A percentile compares a stretch with the other conserved stretches of the same genome.
These are phyloP conservation scores for Boletus holoroseus DNA, from an alignment of 1,284 basidiomycete genomes.

Conservation along the genomic window DNA sequence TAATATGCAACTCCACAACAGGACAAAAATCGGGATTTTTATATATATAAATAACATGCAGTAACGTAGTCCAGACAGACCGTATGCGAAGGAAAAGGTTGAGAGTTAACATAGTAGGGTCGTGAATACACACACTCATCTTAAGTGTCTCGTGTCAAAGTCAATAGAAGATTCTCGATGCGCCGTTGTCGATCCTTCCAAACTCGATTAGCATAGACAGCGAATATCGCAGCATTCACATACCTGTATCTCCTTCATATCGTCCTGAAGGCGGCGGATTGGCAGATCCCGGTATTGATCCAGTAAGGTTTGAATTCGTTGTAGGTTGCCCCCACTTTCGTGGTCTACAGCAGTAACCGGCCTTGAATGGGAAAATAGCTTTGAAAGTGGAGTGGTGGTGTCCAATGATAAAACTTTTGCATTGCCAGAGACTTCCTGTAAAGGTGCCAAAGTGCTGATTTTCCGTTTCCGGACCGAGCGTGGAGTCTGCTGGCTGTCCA, in stretches of 20 bases:
- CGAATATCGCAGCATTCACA: conserved; percentile 13
- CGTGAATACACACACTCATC: conserved; percentile 12
- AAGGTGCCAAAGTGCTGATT: conserved; percentile 24
- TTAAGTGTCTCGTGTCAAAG: conserved; percentile 47
- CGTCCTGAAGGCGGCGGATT: conserved; percentile 59
- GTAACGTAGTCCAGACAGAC: background rate
- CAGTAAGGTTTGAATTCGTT: conserved; percentile 53
- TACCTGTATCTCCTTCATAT: conserved; percentile 77
- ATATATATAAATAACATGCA: background rate
- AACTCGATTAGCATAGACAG: conserved; percentile 2
- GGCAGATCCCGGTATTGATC: conserved; percentile 60
- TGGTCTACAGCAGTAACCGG: conserved; percentile 17
- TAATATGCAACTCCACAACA: background rate
- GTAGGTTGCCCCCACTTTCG: conserved; percentile 41
- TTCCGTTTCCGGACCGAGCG: conserved; percentile 26
- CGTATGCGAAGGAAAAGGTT: background rate
- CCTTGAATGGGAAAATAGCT: conserved; percentile 24
- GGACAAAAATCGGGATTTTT: background rate
- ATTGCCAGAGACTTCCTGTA: conserved; percentile 29
- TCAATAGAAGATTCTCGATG: conserved; percentile 64
- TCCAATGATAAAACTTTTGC: conserved; percentile 32
- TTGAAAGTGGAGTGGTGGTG: conserved; percentile 28
- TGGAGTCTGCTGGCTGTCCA: conserved; percentile 13
- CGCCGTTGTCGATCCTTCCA: conserved; percentile 68
- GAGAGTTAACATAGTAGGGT: background rate